Evolutionary conservation across 2,329 filamentous ascomycete genomes (phyloP), one percentile per base, ranked within the genome.

Genomic region (Pseudofabraea citricarpa): DNA sequence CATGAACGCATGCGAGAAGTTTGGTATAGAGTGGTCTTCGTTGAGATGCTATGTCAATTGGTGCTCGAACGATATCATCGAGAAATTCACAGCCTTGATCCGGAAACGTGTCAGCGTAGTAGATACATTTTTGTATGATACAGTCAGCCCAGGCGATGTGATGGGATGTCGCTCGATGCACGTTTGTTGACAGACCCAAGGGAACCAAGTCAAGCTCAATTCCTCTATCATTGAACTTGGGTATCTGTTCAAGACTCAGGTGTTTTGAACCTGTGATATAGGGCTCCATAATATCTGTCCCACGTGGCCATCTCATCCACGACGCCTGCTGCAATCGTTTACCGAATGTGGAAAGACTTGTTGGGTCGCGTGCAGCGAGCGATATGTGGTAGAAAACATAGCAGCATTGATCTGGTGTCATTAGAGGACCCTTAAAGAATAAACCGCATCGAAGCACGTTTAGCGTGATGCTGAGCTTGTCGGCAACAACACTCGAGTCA

Each of bases 301-400:
- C 13, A n/a, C 32, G n/a, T 35, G 32, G 32, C 32, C 32, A 35
- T 35, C 32, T 12, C 32, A 35, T 35, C 32, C 32, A 35, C 12
- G 10, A n/a, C 4, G 32, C 32, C 7, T 4, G n/a, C 4, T 13
- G 4, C 10, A 35, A 9, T 8, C 16, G 3, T 19, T 9, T 13
- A 8, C 32, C 32, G 16, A 12, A 35, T 19, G 32, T 19, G 3
- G 16, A 13, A 4, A 35, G 7, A 35, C 13, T 35, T 19, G 32
- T 35, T n/a, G 32, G 32, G 32, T 35, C 32, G 10, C 32, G 10
- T 4, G 32, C 32, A n/a, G 32, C 32, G 10, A 35, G 32, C 10
- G 32, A 13, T 4, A 35, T n/a, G 6, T 35, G 32, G 16, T 35
- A 35, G 7, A 35, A 35, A 18, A 10, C 16, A 16, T 35, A 35